phyloP scores from a whole-genome alignment of 208 protist species.

The Crithidia expoeki region DNA sequence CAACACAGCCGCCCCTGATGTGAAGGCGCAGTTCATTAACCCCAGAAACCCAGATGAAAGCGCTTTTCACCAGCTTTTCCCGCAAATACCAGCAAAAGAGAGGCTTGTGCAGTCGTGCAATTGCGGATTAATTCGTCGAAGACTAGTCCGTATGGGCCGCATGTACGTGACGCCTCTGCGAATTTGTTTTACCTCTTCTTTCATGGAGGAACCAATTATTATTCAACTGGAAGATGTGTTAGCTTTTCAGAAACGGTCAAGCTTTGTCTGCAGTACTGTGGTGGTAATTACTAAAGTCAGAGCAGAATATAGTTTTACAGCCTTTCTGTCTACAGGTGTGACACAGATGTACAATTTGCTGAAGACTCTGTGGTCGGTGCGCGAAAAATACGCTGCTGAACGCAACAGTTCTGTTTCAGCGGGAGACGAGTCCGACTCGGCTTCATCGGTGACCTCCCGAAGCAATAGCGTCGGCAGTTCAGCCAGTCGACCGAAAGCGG shows the following conservation, averaged over 20 bases:
- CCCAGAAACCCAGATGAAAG: conserved; percentile 40
- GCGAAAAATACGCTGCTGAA: conserved; percentile 41
- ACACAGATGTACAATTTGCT: conserved; percentile 52
- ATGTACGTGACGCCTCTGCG: conserved; percentile 63
- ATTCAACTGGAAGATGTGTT: conserved; percentile 52
- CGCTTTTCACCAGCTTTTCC: conserved; percentile 53
- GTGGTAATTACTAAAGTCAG: conserved; percentile 30
- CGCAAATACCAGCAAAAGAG: conserved; percentile 46
- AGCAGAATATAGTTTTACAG: conserved; percentile 50
- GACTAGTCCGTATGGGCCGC: conserved; percentile 55
- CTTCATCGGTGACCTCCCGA: neutral
- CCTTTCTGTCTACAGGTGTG: conserved; percentile 45
- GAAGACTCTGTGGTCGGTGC: conserved; percentile 57
- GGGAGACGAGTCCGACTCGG: neutral
- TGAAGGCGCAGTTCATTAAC: conserved; percentile 24
- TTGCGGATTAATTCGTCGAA: conserved; percentile 44
- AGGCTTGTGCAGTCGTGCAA: conserved; percentile 53
- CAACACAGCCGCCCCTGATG: neutral
- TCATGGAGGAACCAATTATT: conserved; percentile 46
- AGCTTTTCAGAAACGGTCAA: conserved; percentile 36
- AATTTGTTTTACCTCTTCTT: conserved; percentile 59
- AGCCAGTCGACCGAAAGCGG: neutral
- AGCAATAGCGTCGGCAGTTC: conserved; percentile 5
- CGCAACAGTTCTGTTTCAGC: conserved; percentile 12
- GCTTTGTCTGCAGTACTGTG: conserved; percentile 55